Conservation (phyloP, 495 filamentous ascomycete genomes). For the Glonium stellatum region DNA sequence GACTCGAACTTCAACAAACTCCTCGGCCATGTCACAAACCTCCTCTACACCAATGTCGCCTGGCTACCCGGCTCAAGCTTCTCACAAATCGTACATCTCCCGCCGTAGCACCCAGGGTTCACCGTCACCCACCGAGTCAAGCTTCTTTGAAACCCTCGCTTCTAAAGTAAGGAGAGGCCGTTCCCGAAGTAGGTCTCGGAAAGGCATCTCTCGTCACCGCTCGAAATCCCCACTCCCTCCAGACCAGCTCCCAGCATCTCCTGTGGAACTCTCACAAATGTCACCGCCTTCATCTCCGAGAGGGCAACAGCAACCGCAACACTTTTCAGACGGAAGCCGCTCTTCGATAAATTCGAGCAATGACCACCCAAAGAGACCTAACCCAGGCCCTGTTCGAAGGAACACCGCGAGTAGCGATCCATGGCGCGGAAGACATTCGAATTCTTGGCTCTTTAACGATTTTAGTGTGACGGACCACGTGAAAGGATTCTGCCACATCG, state of each 20-base stretch:
- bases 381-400: slow-evolving; percentile 8
- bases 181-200: slow-evolving; percentile 20
- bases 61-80: slow-evolving; percentile 9
- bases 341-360: slow-evolving; percentile 8
- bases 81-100: slow-evolving; percentile 19
- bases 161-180: slow-evolving; percentile 16
- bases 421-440: slow-evolving; percentile 28
- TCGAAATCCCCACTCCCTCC: slow-evolving; percentile 27
- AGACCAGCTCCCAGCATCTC: slow-evolving; percentile 15
- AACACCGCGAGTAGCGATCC: slow-evolving; percentile 24
- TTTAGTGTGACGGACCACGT: slow-evolving; percentile 24
- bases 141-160: slow-evolving; percentile 27
- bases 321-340: slow-evolving; percentile 18
- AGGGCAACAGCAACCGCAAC: slow-evolving; percentile 21
- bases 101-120: slow-evolving; percentile 7
- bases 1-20: slow-evolving; percentile 15
- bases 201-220: slow-evolving; percentile 10
- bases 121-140: slow-evolving; percentile 19
- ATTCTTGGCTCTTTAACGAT: slow-evolving; percentile 29
- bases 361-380: slow-evolving; percentile 8
- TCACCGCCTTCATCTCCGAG: slow-evolving; percentile 11
- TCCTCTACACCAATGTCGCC: slow-evolving; percentile 18
- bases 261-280: slow-evolving; percentile 1
- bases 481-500: slow-evolving; percentile 22
- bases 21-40: slow-evolving; percentile 8